Base-by-base conservation (phyloP, 352 stramenopile genomes). In the Sclerospora graminicola region DNA sequence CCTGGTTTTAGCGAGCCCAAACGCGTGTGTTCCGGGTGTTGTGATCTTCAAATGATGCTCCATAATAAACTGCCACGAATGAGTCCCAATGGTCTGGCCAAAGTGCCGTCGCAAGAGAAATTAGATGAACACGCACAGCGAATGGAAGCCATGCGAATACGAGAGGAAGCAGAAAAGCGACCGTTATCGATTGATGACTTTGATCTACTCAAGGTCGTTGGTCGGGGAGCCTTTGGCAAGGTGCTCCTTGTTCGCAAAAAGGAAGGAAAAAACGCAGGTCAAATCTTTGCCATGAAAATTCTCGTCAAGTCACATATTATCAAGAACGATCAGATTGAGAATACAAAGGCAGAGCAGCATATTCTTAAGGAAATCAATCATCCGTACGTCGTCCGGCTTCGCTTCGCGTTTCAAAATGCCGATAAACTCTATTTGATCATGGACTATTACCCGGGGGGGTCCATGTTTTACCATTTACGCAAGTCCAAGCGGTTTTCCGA, bases 361-460 rank as follows among this genome's bases (percentile, higher is more conserved):
- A 94, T 94, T 48, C 46, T 94, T 9, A 91, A 92, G 54, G 80
- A 90, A 45, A 94, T 92, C 51, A 89, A 74, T 60, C 83, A 94
- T 39, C 83, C 83, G 15, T 94, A 82, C 48, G 71, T 94, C 9
- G 83, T 93, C 24, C 82, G 79, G 0, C 43, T 94, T 28, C 80
- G 82, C 4, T 91, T 83, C 45, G 83, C 83, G 4, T 93, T 94
- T 57, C 83, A 94, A 52, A 94, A 90, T 48, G 34, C 75, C 0
- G 81, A 94, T 34, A 91, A 92, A 33, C 57, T 99, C 7, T 99
- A 99, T 53, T 60, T 98, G 41, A 89, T 98, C 38, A 96, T 97
- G 78, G 90, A 98, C 47, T 98, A 97, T 58, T 95, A 96, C 47
- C 84, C 83, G 4, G 83, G 83, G 21, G 83, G 83, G 2, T 91